Conservation (phyloP, 1,139 yeast genomes). For the Candida anutae region DNA sequence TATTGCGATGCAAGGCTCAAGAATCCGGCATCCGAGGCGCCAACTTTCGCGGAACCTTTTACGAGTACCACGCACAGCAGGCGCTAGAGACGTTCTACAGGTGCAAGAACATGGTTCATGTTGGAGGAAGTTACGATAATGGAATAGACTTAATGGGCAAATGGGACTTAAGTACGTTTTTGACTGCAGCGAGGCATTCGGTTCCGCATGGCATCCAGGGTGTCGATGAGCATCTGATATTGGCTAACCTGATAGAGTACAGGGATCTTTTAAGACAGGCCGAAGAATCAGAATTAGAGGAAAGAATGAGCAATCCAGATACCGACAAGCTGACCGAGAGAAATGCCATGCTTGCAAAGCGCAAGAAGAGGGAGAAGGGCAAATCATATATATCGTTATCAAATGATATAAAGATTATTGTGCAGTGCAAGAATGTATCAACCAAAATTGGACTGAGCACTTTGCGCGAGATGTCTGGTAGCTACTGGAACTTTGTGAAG, state of each 20-base stretch:
- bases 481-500: conserved; percentile 35
- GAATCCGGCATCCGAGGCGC: conserved; percentile 25
- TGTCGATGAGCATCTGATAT: neutral
- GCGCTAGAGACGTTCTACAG: conserved; percentile 34
- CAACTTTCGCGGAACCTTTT: conserved; percentile 61
- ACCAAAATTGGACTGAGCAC: conserved; percentile 43
- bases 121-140: conserved; percentile 66
- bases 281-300: neutral
- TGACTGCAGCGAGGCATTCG: conserved; percentile 5
- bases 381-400: conserved; percentile 12
- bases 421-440: conserved; percentile 52
- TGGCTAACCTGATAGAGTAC: neutral
- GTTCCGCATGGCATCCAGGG: neutral
- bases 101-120: conserved; percentile 31
- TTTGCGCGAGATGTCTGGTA: conserved; percentile 54
- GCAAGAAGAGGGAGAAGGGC: neutral
- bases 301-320: no score
- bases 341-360: conserved; percentile 3
- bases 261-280: neutral
- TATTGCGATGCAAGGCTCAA: conserved; percentile 20
- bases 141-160: conserved; percentile 64
- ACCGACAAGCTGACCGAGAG: conserved; percentile 3
- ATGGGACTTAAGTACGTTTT: conserved; percentile 42
- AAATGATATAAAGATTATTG: conserved; percentile 29
- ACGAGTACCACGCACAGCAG: conserved; percentile 51